These are phyloP conservation scores for Cryomyces minteri DNA, from an alignment of 495 filamentous ascomycete genomes.

Conservation along the genomic window DNA sequence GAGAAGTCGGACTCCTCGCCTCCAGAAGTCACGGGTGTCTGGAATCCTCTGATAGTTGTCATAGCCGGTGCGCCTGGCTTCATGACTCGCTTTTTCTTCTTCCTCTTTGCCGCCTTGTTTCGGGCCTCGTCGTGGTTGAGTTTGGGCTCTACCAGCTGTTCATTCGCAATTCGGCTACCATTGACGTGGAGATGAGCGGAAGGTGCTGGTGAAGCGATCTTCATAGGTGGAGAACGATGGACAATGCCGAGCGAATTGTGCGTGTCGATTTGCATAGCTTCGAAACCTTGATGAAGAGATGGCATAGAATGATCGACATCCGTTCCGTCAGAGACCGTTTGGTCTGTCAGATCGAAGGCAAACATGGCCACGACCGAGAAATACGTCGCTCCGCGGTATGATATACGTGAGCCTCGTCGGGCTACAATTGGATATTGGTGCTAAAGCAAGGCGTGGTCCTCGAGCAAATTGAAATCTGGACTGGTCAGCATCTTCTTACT, in stretches of 20 bases:
- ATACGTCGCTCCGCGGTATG: neutral
- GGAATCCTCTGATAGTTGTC: constrained; percentile 59
- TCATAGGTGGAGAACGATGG: constrained; percentile 7
- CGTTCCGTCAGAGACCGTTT: neutral
- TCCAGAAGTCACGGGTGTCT: constrained; percentile 65
- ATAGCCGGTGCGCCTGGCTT: constrained; percentile 38
- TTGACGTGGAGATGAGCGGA: constrained; percentile 4
- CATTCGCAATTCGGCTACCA: neutral
- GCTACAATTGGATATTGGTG: neutral
- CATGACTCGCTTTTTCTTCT: constrained; percentile 27
- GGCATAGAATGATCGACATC: neutral
- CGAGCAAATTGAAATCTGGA: neutral
- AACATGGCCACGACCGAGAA: neutral
- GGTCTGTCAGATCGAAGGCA: constrained; percentile 2
- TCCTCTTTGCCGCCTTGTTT: constrained; percentile 21
- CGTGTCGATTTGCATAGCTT: neutral
- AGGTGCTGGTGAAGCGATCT: constrained; percentile 6
- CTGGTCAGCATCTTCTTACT: neutral
- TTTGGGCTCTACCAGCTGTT: constrained; percentile 4
- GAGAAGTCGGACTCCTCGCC: constrained; percentile 75
- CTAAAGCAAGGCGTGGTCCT: neutral
- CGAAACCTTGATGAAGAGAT: neutral
- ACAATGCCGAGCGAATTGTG: neutral
- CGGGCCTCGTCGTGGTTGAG: constrained; percentile 18
- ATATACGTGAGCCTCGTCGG: neutral